These are phyloP conservation scores for Pharnaceum exiguum DNA, from an alignment of 148 eudicot species.

Conservation along the genomic window DNA sequence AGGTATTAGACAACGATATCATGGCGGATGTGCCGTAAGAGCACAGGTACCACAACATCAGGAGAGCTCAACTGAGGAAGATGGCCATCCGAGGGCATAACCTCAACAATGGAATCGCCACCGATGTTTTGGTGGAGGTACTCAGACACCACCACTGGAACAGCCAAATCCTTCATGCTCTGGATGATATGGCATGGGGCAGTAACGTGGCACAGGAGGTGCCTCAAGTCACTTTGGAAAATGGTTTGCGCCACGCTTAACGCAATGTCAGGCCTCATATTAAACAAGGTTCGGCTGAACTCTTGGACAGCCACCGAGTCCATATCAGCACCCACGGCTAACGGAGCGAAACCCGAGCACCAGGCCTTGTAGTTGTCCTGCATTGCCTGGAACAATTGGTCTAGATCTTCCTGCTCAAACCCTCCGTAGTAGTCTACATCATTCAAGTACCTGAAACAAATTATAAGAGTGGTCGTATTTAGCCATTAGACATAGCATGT, in stretches of 20 bases:
- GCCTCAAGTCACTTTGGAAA: constrained; percentile 64
- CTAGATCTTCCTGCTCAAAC: constrained; percentile 70
- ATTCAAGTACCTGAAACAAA: constrained; percentile 56
- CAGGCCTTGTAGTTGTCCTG: constrained; percentile 79
- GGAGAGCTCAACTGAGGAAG: constrained; percentile 94
- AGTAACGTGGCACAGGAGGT: constrained; percentile 47
- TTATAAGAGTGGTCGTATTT: not conserved
- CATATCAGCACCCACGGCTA: constrained; percentile 87
- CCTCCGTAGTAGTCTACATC: constrained; percentile 85
- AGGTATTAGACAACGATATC: constrained; percentile 35
- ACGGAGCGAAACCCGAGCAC: constrained; percentile 78
- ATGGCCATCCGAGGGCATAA: constrained; percentile 84
- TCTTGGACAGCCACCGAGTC: constrained; percentile 89
- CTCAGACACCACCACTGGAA: constrained; percentile 85
- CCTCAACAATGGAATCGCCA: constrained; percentile 76
- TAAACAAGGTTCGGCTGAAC: constrained; percentile 83
- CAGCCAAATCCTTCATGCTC: constrained; percentile 85
- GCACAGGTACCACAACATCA: constrained; percentile 64
- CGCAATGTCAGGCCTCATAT: constrained; percentile 93
- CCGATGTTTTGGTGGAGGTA: constrained; percentile 84
- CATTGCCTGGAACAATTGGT: constrained; percentile 75
- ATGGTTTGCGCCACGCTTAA: constrained; percentile 59
- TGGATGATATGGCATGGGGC: constrained; percentile 85
- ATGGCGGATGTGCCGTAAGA: constrained; percentile 65
- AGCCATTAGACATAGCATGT: constrained; percentile 4